These are phyloP conservation scores for Coemansia sp. DNA, from an alignment of 192 early-diverging fungal species.

Conservation along the genomic window DNA sequence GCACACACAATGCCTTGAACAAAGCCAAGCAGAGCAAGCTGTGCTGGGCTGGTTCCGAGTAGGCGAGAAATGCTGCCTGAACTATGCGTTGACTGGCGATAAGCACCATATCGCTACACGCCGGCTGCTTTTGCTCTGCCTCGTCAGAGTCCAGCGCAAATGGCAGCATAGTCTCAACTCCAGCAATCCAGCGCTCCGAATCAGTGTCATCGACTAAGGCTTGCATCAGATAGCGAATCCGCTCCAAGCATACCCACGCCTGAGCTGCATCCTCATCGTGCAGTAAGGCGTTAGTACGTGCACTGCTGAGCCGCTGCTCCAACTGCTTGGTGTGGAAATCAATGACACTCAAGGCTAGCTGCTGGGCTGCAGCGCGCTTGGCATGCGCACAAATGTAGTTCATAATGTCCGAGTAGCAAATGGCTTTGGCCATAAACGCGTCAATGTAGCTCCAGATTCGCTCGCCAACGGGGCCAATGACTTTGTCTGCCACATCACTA, in stretches of 20 bases:
- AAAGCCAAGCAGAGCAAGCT: slow-evolving; percentile 13
- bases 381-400: slow-evolving; percentile 23
- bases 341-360: not conserved
- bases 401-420: slow-evolving; percentile 46
- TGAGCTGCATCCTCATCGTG: slow-evolving; percentile 20
- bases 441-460: slow-evolving; percentile 37
- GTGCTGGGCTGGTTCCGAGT: slow-evolving; percentile 5
- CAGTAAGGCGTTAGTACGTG: slow-evolving; percentile 4
- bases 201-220: slow-evolving; percentile 21
- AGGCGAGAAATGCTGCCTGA: slow-evolving; percentile 27
- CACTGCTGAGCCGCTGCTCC: not conserved
- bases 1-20: slow-evolving; percentile 54
- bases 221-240: slow-evolving; percentile 43
- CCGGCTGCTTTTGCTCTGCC: slow-evolving; percentile 17
- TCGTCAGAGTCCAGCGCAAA: slow-evolving; percentile 27
- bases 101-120: slow-evolving; percentile 39
- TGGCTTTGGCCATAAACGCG: slow-evolving; percentile 39
- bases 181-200: slow-evolving; percentile 14
- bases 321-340: slow-evolving; percentile 13
- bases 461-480: slow-evolving; percentile 4
- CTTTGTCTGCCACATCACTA: not conserved
- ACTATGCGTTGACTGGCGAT: slow-evolving; percentile 40
- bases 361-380: not conserved
- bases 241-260: slow-evolving; percentile 36
- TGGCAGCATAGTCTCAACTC: slow-evolving; percentile 12